phyloP scores from a whole-genome alignment of 108 stramenopile genomes.

The Nannochloropsis salina region DNA sequence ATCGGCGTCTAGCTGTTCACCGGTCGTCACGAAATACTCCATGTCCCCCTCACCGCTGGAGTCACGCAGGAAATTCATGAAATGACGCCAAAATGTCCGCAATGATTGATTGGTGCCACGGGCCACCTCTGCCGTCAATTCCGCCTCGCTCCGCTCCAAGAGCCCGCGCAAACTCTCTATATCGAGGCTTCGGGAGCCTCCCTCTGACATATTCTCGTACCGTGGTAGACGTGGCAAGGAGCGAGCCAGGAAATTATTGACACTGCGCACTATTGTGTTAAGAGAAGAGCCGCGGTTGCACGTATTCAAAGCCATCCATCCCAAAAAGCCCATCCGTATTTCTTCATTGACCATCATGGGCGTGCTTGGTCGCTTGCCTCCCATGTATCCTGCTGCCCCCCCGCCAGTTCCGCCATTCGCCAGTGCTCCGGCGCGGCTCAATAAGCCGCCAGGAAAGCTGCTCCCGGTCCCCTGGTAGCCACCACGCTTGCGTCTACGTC shows the following conservation, averaged over 20 bases:
- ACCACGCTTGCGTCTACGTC: background rate
- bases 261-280: background rate
- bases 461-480: background rate
- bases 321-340: background rate
- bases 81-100: slow-evolving; percentile 19
- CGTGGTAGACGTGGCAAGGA: background rate
- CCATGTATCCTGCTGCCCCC: background rate
- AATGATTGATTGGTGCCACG: background rate
- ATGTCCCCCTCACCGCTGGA: background rate
- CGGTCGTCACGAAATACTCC: background rate
- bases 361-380: background rate
- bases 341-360: background rate
- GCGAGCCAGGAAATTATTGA: background rate
- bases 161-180: background rate
- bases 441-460: background rate
- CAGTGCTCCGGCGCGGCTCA: background rate
- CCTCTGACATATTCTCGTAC: background rate
- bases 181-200: background rate
- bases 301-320: slow-evolving; percentile 18
- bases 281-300: background rate
- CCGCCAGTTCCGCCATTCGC: background rate
- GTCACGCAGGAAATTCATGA: slow-evolving; percentile 12
- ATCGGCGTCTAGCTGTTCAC: background rate
- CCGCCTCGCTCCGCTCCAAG: background rate
- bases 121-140: background rate